A percentile compares a stretch with the other conserved stretches of the same genome.
Evolutionary conservation across 2,329 filamentous ascomycete species (phyloP).

Genomic region (Byssothecium circinans): DNA sequence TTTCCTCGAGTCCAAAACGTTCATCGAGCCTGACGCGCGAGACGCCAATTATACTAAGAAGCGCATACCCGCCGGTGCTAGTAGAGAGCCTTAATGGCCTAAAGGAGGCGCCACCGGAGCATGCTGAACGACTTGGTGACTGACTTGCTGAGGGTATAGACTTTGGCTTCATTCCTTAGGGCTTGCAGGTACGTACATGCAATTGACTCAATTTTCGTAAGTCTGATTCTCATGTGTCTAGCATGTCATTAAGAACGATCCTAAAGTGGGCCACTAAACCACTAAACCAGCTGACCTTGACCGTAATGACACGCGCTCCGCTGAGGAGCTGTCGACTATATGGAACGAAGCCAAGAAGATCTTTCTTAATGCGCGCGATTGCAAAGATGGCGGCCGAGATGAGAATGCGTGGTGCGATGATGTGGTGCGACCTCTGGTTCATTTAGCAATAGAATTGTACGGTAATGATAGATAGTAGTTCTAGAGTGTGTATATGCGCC

Average conservation of each 20-base stretch:
- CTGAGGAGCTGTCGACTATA: conserved; percentile 11
- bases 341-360: conserved; percentile 16
- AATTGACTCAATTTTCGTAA: conserved; percentile 3
- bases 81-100: conserved; percentile 18
- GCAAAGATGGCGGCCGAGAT: conserved; percentile 15
- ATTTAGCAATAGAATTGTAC: conserved; percentile 18
- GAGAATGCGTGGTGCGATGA: conserved; percentile 23
- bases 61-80: conserved; percentile 14
- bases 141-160: conserved; percentile 16
- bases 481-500: conserved; percentile 17
- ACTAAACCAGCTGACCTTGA: conserved; percentile 16
- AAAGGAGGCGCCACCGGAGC: conserved; percentile 13
- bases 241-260: conserved; percentile 16
- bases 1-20: conserved; percentile 14
- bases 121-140: conserved; percentile 15
- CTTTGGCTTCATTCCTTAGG: conserved; percentile 17
- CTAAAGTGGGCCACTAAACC: conserved; percentile 16
- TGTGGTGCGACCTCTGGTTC: conserved; percentile 21
- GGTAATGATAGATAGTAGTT: conserved; percentile 17
- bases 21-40: conserved; percentile 17
- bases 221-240: conserved; percentile 8
- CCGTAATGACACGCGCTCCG: conserved; percentile 3
- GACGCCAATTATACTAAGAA: conserved; percentile 16
- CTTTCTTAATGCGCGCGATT: conserved; percentile 19
- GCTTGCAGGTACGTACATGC: conserved; percentile 14